Evolutionary conservation across 73 alveolate genomes (phyloP).

Genomic region (Loxodes magnus): DNA sequence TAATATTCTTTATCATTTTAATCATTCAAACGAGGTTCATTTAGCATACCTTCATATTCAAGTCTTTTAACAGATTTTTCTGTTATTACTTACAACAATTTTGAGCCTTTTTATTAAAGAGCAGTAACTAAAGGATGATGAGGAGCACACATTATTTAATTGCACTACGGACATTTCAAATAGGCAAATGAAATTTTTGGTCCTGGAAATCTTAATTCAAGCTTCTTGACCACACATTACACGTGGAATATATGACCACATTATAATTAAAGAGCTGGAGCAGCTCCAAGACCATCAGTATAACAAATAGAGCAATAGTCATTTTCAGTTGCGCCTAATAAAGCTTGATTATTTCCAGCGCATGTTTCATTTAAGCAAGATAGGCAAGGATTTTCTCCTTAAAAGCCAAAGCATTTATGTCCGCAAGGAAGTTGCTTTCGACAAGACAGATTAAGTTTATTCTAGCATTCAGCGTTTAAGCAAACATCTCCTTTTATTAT

Average conservation of each 20-base stretch:
- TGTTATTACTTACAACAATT: conserved; percentile 39
- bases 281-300: conserved; percentile 54
- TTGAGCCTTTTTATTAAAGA: conserved; percentile 30
- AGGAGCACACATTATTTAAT: conserved; percentile 46
- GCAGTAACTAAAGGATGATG: conserved; percentile 44
- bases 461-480: conserved; percentile 34
- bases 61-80: conserved; percentile 76
- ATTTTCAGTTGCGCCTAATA: conserved; percentile 52
- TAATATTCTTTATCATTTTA: conserved; percentile 61
- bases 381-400: conserved; percentile 45
- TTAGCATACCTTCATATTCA: conserved; percentile 82
- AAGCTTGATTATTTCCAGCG: conserved; percentile 12
- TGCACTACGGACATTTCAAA: conserved; percentile 63
- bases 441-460: conserved; percentile 45
- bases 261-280: conserved; percentile 45
- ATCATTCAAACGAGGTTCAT: conserved; percentile 68
- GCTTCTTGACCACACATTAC: conserved; percentile 40
- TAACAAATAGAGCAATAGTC: conserved; percentile 66
- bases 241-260: conserved; percentile 72
- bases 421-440: conserved; percentile 54
- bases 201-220: conserved; percentile 66
- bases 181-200: conserved; percentile 69
- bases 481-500: conserved; percentile 49
- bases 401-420: conserved; percentile 64
- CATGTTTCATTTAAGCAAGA: conserved; percentile 67